phyloP scores from a whole-genome alignment of 2,329 filamentous ascomycete genomes.

The Colletotrichum sp. region DNA sequence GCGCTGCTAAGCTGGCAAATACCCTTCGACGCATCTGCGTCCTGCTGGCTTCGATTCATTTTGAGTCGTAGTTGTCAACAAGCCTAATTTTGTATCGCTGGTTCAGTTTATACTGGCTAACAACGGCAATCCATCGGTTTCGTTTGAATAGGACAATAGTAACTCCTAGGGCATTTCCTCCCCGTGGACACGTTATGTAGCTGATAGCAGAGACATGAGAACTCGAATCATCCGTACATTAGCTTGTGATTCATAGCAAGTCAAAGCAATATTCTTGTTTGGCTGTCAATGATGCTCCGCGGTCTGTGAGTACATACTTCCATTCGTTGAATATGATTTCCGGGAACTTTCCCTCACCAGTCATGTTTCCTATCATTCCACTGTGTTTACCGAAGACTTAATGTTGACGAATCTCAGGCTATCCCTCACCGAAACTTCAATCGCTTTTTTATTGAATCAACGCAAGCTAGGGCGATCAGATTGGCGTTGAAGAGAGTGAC shows the following conservation, averaged over 20 bases:
- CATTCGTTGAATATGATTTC: too few species aligned
- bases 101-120: not conserved
- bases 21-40: not conserved
- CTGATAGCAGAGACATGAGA: not conserved
- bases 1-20: not conserved
- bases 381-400: not conserved
- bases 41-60: not conserved
- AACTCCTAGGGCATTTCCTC: not conserved
- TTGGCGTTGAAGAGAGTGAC: too few species aligned
- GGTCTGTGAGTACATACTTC: too few species aligned
- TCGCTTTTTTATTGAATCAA: too few species aligned
- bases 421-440: too few species aligned
- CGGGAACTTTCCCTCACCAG: not conserved
- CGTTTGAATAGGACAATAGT: not conserved
- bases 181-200: not conserved
- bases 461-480: too few species aligned
- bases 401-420: too few species aligned
- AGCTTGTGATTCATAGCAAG: not conserved
- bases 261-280: too few species aligned
- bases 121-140: accelerated
- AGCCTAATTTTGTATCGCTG: not conserved
- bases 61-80: not conserved
- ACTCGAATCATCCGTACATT: not conserved
- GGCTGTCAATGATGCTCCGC: too few species aligned
- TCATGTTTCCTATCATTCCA: not conserved